Evolutionary conservation across 2,329 filamentous ascomycete genomes (phyloP).

Genomic region (Verruconis gallopava): DNA sequence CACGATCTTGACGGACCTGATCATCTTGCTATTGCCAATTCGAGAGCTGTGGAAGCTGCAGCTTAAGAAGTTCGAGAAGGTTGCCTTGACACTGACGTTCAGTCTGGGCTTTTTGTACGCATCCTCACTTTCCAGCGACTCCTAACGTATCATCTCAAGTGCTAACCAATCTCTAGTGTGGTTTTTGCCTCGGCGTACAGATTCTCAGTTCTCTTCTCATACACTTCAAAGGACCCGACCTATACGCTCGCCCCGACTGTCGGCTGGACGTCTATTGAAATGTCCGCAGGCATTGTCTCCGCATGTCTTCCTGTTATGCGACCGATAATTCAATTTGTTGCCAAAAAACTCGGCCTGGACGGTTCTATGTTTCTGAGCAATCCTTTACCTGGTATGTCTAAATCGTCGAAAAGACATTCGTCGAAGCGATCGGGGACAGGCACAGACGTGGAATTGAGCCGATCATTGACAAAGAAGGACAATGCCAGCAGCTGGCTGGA

Average conservation of each 20-base stretch:
- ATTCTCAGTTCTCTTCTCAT: constrained; percentile 1
- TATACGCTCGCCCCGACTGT: not conserved
- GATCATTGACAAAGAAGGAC: not conserved
- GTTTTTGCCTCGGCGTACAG: constrained; percentile 14
- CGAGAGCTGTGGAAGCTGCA: constrained; percentile 35
- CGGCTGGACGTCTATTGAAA: constrained; percentile 1
- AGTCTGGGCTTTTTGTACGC: constrained; percentile 32
- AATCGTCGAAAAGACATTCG: not conserved
- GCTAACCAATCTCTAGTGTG: constrained; percentile 12
- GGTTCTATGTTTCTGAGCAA: not conserved
- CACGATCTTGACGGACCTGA: constrained; percentile 34
- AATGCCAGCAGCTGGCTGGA: not conserved
- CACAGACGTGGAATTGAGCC: not conserved
- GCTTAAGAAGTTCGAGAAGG: constrained; percentile 29
- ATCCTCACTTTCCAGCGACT: too few relatives aligned
- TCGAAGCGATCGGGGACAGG: too few relatives aligned
- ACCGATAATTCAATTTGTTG: not conserved
- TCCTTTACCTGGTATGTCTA: not conserved
- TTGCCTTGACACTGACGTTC: constrained; percentile 33
- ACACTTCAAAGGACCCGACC: not conserved
- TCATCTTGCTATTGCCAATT: constrained; percentile 36
- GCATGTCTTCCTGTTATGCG: not conserved
- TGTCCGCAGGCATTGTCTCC: not conserved
- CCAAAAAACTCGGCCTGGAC: too few relatives aligned
- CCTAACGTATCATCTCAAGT: not conserved